Percentiles rank a stretch among this genome's conserved stretches.
These are phyloP conservation scores for Pyrenochaeta sp. DNA, from an alignment of 2,329 filamentous ascomycete genomes.

Conservation along the genomic window DNA sequence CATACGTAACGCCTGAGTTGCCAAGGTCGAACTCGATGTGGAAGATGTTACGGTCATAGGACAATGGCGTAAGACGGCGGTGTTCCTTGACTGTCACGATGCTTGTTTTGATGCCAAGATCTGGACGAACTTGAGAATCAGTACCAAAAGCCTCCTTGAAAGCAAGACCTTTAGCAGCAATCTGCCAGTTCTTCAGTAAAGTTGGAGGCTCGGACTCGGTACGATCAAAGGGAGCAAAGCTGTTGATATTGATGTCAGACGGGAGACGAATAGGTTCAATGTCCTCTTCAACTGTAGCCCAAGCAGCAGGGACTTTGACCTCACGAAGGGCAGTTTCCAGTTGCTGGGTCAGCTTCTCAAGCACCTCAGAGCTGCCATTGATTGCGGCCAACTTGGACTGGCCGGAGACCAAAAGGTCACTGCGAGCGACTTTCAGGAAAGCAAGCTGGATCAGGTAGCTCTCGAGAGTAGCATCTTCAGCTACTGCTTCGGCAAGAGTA, in stretches of 20 bases:
- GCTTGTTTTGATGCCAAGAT: conserved; percentile 83
- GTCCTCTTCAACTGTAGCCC: conserved; percentile 74
- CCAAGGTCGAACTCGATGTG: conserved; percentile 99
- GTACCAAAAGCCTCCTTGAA: conserved; percentile 96
- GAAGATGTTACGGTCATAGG: conserved; percentile 99
- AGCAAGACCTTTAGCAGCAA: conserved; percentile 82
- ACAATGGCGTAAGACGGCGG: conserved; percentile 83
- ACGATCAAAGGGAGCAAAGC: conserved; percentile 83
- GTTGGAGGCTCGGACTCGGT: conserved; percentile 72
- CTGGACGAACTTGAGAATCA: conserved; percentile 76
- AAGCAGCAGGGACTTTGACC: conserved; percentile 79
- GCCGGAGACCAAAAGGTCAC: conserved; percentile 68
- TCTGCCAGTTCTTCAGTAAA: conserved; percentile 78
- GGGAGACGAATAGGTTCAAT: conserved; percentile 63
- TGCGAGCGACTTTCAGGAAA: conserved; percentile 79
- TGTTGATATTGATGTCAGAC: conserved; percentile 74
- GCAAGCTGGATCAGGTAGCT: conserved; percentile 78
- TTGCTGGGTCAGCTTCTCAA: conserved; percentile 66
- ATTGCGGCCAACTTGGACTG: conserved; percentile 71
- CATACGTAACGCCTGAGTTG: conserved; percentile 88
- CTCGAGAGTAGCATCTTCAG: conserved; percentile 67
- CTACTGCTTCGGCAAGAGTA: conserved; percentile 70
- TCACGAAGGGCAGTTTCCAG: conserved; percentile 74
- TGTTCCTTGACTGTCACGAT: conserved; percentile 94
- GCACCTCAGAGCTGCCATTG: conserved; percentile 65